Evolutionary conservation across 495 filamentous ascomycete genomes (phyloP).

Genomic region (Penicillium angulare): DNA sequence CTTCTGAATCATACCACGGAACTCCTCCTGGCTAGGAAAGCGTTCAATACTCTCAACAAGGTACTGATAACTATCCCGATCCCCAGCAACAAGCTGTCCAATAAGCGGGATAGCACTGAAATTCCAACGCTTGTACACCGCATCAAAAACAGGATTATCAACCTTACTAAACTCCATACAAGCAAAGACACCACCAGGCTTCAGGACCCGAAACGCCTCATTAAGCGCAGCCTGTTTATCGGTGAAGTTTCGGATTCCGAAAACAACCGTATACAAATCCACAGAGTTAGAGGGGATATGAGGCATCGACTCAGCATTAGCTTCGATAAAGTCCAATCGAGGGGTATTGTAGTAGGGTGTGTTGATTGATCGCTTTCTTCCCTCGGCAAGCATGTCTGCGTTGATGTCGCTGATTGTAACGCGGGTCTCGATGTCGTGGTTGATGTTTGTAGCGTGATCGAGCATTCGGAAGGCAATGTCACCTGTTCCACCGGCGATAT

Average conservation of each 20-base stretch:
- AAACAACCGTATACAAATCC: conserved; percentile 96
- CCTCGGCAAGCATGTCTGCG: conserved; percentile 86
- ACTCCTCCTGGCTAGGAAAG: conserved; percentile 84
- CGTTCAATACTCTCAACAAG: conserved; percentile 95
- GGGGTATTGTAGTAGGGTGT: conserved; percentile 57
- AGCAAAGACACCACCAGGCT: conserved; percentile 93
- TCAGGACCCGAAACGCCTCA: conserved; percentile 84
- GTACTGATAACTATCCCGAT: conserved; percentile 97
- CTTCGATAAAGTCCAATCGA: conserved; percentile 76
- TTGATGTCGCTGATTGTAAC: conserved; percentile 97
- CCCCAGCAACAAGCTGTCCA: conserved; percentile 90
- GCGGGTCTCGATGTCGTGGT: conserved; percentile 71
- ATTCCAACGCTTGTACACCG: conserved; percentile 93
- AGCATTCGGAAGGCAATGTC: conserved; percentile 98
- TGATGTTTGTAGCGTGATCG: conserved; percentile 79
- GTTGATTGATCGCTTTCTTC: conserved; percentile 65
- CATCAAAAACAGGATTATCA: conserved; percentile 67
- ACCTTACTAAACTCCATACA: conserved; percentile 95
- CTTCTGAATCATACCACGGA: conserved; percentile 79
- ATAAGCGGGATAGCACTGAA: conserved; percentile 93
- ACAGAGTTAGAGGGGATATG: conserved; percentile 62
- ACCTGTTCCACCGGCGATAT: conserved; percentile 95
- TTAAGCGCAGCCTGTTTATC: conserved; percentile 74
- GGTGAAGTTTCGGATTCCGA: conserved; percentile 96
- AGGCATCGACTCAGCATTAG: conserved; percentile 81